phyloP scores from a whole-genome alignment of 2,329 filamentous ascomycete species.

The Akanthomyces uredinophilus region DNA sequence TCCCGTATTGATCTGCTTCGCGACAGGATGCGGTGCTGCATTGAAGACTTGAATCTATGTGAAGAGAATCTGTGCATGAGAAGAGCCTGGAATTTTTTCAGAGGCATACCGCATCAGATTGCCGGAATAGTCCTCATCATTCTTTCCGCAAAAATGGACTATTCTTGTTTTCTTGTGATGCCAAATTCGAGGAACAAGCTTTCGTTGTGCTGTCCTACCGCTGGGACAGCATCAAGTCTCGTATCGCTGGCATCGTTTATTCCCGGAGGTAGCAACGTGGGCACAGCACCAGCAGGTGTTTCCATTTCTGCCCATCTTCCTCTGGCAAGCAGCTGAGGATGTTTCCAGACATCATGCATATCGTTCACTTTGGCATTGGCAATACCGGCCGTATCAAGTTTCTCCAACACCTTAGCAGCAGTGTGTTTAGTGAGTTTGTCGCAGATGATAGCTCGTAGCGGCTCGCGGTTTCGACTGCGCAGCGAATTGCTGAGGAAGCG shows the following conservation, averaged over 20 bases:
- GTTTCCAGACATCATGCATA: constrained; percentile 50
- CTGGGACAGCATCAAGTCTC: constrained; percentile 41
- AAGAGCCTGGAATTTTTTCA: too few relatives aligned
- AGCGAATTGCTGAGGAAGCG: constrained; percentile 44
- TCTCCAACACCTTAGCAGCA: constrained; percentile 35
- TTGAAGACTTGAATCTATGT: too few relatives aligned
- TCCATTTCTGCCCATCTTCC: constrained; percentile 46
- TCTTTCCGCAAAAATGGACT: neutral
- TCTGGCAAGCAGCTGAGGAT: constrained; percentile 47
- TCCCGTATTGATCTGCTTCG: too few relatives aligned
- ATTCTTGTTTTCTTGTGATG: constrained; percentile 16
- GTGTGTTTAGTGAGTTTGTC: constrained; percentile 34
- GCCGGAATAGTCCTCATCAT: neutral
- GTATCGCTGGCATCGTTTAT: constrained; percentile 24
- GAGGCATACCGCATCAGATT: too few relatives aligned
- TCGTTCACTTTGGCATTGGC: constrained; percentile 52
- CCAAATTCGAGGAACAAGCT: constrained; percentile 41
- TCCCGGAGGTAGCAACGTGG: constrained; percentile 46
- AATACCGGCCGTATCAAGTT: constrained; percentile 43
- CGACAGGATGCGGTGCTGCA: too few relatives aligned
- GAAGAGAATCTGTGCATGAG: too few relatives aligned
- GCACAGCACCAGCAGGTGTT: constrained; percentile 40
- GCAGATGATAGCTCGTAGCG: constrained; percentile 41
- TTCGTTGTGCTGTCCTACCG: constrained; percentile 46
- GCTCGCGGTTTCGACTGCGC: constrained; percentile 41